Base-by-base conservation (phyloP, 108 stramenopile species). In the Nannochloropsis salina region DNA sequence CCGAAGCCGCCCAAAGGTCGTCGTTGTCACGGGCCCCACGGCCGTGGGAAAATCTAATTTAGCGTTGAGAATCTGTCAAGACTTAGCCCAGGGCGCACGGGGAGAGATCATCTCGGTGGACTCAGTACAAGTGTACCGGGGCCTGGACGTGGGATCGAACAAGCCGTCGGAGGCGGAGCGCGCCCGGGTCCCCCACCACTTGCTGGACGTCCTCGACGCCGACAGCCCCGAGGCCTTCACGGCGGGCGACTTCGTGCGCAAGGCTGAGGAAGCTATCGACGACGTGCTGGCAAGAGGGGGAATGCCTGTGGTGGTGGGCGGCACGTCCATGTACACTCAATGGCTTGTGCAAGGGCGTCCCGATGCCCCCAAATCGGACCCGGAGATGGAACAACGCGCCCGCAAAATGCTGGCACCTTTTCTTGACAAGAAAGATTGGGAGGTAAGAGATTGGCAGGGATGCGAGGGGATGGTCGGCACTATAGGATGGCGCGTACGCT, bases 291-390 rank as follows among this genome's bases (percentile, higher is more conserved):
- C 85, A n/a, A 88, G 90, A 5, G 90, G 90, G 5, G 87, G 74
- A 41, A 47, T 89, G 42, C 91, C 91, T 18, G 93, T 97, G 10
- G 93, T 97, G 20, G 94, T 94, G 21, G 96, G 96, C 41, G 96
- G 96, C 2, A 95, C 95, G n/a, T 96, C 96, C 95, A 96, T 98
- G 96, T 98, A 97, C 88, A 82, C 96, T 0, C 93, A 96, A 80
- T 98, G 98, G 98, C 93, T 98, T 20, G 94, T 97, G 0, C 94
- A 96, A 84, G 98, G 98, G 41, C 85, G 90, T 82, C 98, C 98
- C 1, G 96, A 98, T 89, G 97, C 96, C 10, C 90, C 93, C n/a
- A 91, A 92, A 87, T 85, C 83, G 88, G 44, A 89, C 47, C 47
- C 47, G 22, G 81, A 21, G 22, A 81, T 81, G 86, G 81, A 44